These are phyloP conservation scores for Colletotrichum sp. DNA, from an alignment of 2,329 filamentous ascomycete genomes.

Conservation along the genomic window DNA sequence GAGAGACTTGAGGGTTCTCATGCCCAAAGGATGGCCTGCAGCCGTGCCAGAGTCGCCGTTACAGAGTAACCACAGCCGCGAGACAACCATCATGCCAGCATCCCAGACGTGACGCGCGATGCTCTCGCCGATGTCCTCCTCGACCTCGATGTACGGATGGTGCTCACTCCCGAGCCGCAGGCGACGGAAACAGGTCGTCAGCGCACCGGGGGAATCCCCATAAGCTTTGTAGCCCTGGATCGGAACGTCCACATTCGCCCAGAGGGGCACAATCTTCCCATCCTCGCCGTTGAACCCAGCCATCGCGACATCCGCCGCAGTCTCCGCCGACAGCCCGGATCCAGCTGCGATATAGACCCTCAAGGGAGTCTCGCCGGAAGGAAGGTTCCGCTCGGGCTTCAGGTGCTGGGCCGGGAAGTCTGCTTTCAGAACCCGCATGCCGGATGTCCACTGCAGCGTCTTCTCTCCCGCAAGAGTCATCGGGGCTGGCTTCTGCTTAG, in stretches of 20 bases:
- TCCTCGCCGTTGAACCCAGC: slow-evolving; percentile 18
- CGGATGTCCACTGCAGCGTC: slow-evolving; percentile 31
- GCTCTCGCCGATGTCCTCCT: slow-evolving; percentile 64
- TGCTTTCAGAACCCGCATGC: slow-evolving; percentile 40
- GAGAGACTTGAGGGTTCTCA: slow-evolving; percentile 23
- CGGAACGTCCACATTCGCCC: slow-evolving; percentile 34
- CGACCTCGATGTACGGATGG: slow-evolving; percentile 43
- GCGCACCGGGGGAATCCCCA: background rate
- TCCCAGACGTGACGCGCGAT: slow-evolving; percentile 67
- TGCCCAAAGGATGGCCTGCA: background rate
- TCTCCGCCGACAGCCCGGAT: background rate
- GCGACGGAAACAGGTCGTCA: slow-evolving; percentile 33
- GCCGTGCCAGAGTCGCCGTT: slow-evolving; percentile 6
- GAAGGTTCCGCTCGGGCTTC: background rate
- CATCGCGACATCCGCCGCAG: background rate
- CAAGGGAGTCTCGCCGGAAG: background rate
- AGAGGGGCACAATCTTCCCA: slow-evolving; percentile 50
- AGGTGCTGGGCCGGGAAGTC: slow-evolving; percentile 26
- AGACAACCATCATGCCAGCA: slow-evolving; percentile 53
- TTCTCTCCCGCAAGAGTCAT: slow-evolving; percentile 11
- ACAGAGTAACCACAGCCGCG: slow-evolving; percentile 29
- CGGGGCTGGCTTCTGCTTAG: slow-evolving; percentile 28
- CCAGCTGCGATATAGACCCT: background rate
- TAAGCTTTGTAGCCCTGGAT: background rate
- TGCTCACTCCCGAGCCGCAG: slow-evolving; percentile 29